Conservation (phyloP, 108 stramenopile species). For the Pseudonitzschia pungens region DNA sequence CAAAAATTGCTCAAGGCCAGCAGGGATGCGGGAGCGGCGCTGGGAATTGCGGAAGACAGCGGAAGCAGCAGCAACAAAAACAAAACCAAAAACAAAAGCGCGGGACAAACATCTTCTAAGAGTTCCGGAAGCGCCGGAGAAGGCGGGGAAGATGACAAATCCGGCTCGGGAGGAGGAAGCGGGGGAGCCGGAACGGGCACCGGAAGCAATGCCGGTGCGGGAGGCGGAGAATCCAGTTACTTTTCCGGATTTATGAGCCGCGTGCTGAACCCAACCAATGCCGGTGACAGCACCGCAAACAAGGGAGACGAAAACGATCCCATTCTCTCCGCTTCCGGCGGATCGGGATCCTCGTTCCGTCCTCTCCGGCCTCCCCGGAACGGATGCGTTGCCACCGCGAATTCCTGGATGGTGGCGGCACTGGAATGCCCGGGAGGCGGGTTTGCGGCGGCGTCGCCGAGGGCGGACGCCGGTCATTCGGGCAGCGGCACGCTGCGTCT, state of each 20-base stretch:
- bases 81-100: not conserved
- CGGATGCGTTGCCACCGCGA: conserved; percentile 72
- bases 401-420: conserved; percentile 83
- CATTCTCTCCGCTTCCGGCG: not conserved
- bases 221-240: conserved; percentile 31
- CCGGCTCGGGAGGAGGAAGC: conserved; percentile 7
- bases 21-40: conserved; percentile 37
- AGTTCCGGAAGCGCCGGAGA: conserved; percentile 10
- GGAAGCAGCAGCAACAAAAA: not conserved
- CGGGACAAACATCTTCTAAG: conserved; percentile 5
- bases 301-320: conserved; percentile 18
- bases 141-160: not conserved
- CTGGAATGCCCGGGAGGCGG: conserved; percentile 52
- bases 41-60: conserved; percentile 49
- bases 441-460: not conserved
- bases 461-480: not conserved
- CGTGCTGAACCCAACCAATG: conserved; percentile 41
- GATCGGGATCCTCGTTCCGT: conserved; percentile 26
- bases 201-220: conserved; percentile 3
- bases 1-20: conserved; percentile 49
- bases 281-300: conserved; percentile 18
- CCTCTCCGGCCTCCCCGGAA: conserved; percentile 63
- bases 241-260: conserved; percentile 57
- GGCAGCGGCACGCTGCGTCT: conserved; percentile 36
- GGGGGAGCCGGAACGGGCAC: not conserved